Conservation (phyloP, 2,329 filamentous ascomycete genomes). For the Passalora sequoiae region DNA sequence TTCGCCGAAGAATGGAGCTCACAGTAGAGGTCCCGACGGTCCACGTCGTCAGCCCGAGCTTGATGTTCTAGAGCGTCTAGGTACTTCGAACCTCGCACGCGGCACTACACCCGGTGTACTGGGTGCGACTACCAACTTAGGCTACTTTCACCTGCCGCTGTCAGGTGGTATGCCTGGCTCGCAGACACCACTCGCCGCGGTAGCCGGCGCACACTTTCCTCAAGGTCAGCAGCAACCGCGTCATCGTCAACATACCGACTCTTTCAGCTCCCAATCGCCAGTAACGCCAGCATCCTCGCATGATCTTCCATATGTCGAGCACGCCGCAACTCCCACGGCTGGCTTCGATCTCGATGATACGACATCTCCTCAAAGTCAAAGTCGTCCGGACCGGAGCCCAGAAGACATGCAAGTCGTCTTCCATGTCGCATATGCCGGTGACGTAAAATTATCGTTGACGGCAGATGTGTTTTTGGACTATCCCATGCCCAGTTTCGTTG, state of each 20-base stretch:
- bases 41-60: constrained; percentile 19
- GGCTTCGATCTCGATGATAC: constrained; percentile 24
- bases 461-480: constrained; percentile 96
- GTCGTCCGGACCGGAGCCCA: constrained; percentile 65
- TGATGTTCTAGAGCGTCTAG: constrained; percentile 13
- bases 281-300: constrained; percentile 43
- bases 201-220: constrained; percentile 64
- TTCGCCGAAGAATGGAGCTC: constrained; percentile 8
- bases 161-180: constrained; percentile 66
- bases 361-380: constrained; percentile 35
- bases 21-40: constrained; percentile 11
- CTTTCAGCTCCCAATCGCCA: constrained; percentile 45
- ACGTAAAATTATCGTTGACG: constrained; percentile 81
- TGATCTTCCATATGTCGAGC: constrained; percentile 26
- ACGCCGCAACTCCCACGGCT: constrained; percentile 15
- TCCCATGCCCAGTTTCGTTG: constrained; percentile 96
- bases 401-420: constrained; percentile 93
- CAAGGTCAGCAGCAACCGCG: constrained; percentile 32
- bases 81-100: constrained; percentile 37
- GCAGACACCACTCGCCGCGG: constrained; percentile 72
- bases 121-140: constrained; percentile 69
- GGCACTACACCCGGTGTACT: constrained; percentile 56
- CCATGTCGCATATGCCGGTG: constrained; percentile 80
- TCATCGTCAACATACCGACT: constrained; percentile 33
- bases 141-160: constrained; percentile 77